Base-by-base conservation (phyloP, 2,329 filamentous ascomycete species). In the Cladosporium sp. region DNA sequence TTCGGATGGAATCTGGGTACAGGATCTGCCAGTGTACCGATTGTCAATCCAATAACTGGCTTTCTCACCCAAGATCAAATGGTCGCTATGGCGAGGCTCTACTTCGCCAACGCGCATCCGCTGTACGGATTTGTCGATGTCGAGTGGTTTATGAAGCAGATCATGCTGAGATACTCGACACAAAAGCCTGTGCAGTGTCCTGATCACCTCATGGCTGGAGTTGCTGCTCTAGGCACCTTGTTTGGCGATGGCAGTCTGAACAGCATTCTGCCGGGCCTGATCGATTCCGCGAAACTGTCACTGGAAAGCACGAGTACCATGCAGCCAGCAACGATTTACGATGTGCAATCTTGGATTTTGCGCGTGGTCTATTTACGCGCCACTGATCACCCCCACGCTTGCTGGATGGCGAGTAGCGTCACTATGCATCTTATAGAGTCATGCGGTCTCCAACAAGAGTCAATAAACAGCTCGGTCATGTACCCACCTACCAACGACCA, bases 381-480 rank as follows among this genome's bases (percentile, higher is more conserved):
- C 49, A 81, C 81, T 0, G 79, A 77, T 2, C 76, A 80, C 2
- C 82, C 82, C 1, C 79, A 85, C 59, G 75, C 76, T 0, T 76
- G 80, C 2, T 84, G 81, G 82, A 81, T 84, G 71, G 81, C 82
- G 0, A 84, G 80, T 61, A 84, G 79, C 60, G 79, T 77, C 1
- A 69, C 82, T 19, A 83, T 85, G 80, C 83, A 85, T 63, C 74
- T 84, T 51, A 73, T 83, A 2, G 83, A 85, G 64, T 81, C 82
- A 3, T 77, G 80, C 1, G 77, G 78, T 0, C 59, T 82, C 1
- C 77, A 81, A 20, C 70, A 70, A 3, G 79, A 80, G 58, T 67
- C 63, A 37, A 25, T 34, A 15, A 68, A 64, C 54, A 67, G 63
- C 39, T 63, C 65, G 22, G 60, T 70, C 11, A 47, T 70, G n/a